phyloP scores from a whole-genome alignment of 805 yeast species.

The Phaffomyces antillensis region DNA sequence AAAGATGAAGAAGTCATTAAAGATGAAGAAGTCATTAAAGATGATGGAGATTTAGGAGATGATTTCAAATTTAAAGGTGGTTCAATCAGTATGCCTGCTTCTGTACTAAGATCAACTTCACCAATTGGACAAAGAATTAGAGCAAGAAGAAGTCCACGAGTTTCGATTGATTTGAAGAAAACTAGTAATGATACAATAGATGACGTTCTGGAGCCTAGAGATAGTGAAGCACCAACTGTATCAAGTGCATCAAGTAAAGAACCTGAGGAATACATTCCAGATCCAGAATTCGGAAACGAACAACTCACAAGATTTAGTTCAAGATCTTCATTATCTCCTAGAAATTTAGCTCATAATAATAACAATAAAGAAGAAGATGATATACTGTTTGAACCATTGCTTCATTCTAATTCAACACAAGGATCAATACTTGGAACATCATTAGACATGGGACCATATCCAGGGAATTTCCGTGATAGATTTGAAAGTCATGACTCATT shows the following conservation, averaged over 20 bases:
- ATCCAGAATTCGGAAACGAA: neutral
- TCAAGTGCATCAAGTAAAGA: neutral
- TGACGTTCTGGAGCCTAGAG: neutral
- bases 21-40: neutral
- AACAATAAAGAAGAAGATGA: neutral
- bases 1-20: neutral
- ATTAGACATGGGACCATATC: neutral
- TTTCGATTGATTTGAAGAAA: slow-evolving; percentile 8
- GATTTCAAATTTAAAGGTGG: slow-evolving; percentile 27
- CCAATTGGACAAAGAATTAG: slow-evolving; percentile 20
- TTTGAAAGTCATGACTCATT: slow-evolving; percentile 26
- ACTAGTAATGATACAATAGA: slow-evolving; percentile 6
- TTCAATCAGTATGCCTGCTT: slow-evolving; percentile 27
- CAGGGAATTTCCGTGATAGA: slow-evolving; percentile 1
- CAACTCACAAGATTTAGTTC: slow-evolving; percentile 10
- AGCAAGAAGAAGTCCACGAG: slow-evolving; percentile 11
- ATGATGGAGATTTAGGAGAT: slow-evolving; percentile 24
- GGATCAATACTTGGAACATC: neutral
- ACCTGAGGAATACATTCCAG: neutral
- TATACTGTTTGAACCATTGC: slow-evolving; percentile 2
- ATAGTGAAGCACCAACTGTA: neutral
- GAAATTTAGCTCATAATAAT: neutral
- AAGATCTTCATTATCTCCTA: slow-evolving; percentile 9
- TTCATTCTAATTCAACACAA: slow-evolving; percentile 13
- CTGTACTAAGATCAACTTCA: slow-evolving; percentile 27